These are phyloP conservation scores for Mycena pura DNA, from an alignment of 768 basidiomycete species.

Conservation along the genomic window DNA sequence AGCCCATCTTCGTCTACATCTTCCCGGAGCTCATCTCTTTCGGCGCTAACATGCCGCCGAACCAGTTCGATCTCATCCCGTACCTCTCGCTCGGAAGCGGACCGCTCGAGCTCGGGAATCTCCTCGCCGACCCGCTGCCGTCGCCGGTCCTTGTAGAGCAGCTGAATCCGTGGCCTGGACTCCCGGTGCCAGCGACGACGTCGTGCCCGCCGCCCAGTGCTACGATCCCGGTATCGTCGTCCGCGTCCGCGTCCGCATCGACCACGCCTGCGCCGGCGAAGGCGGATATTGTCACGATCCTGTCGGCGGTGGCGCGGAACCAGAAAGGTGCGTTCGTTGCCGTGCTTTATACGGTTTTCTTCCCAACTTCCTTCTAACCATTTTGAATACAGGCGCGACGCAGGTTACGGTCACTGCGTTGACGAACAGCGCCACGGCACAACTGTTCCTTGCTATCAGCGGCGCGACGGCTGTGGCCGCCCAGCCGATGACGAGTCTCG, in stretches of 20 bases:
- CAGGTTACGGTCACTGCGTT: conserved; percentile 25
- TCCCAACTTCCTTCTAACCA: background rate
- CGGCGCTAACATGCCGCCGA: conserved; percentile 18
- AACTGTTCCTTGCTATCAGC: conserved; percentile 23
- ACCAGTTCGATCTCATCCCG: conserved; percentile 29
- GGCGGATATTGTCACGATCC: conserved; percentile 12
- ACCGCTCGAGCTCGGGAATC: conserved; percentile 27
- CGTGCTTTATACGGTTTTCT: background rate
- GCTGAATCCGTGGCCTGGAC: conserved; percentile 28
- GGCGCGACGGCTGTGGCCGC: conserved; percentile 19
- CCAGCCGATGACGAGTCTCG: conserved; percentile 24
- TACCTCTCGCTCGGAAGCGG: conserved; percentile 26
- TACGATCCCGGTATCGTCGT: too few species aligned
- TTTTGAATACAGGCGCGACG: conserved; percentile 16
- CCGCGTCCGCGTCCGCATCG: background rate
- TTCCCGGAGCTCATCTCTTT: conserved; percentile 29
- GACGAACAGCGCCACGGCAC: conserved; percentile 7
- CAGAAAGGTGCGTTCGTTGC: conserved; percentile 17
- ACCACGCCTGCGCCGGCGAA: background rate
- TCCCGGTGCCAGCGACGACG: background rate
- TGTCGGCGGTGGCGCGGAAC: conserved; percentile 24
- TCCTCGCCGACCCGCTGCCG: conserved; percentile 6
- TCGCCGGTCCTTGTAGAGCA: conserved; percentile 29
- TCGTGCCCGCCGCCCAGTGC: background rate
- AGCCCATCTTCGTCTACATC: conserved; percentile 20